A percentile compares a stretch with the other conserved stretches of the same genome.
Evolutionary conservation across 2,329 filamentous ascomycete genomes (phyloP).

Genomic region (Talaromyces atroroseus): DNA sequence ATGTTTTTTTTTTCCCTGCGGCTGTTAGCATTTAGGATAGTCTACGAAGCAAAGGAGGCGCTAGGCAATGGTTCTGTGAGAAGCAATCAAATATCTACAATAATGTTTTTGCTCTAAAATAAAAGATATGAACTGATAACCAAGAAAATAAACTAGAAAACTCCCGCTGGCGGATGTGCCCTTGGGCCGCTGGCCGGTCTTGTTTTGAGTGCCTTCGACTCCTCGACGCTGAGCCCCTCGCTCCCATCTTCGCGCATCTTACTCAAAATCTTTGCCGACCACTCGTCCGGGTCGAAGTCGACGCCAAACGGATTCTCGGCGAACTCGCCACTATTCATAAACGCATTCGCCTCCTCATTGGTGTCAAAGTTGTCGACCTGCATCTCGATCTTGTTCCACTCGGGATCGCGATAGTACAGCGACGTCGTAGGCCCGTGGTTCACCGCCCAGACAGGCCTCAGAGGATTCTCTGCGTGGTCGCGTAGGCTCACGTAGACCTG

Average conservation of each 20-base stretch:
- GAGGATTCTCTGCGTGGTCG: background rate
- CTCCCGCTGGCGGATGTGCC: background rate
- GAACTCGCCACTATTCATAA: conserved; percentile 36
- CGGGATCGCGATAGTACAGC: conserved; percentile 48
- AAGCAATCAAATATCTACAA: no score
- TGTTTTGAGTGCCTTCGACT: conserved; percentile 18
- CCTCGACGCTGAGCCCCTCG: conserved; percentile 16
- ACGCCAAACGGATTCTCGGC: conserved; percentile 40
- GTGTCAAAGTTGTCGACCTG: conserved; percentile 44
- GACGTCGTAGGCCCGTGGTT: conserved; percentile 46
- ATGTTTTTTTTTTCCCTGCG: no score
- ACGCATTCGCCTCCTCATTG: conserved; percentile 33
- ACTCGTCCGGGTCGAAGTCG: conserved; percentile 43
- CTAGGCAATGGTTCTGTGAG: no score
- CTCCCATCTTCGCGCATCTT: conserved; percentile 16
- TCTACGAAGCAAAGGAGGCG: no score
- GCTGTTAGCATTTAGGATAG: no score
- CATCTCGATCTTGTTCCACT: conserved; percentile 45
- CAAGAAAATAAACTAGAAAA: background rate
- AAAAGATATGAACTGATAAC: background rate
- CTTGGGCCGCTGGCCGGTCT: background rate
- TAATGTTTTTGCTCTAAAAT: no score
- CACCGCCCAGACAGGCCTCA: conserved; percentile 37
- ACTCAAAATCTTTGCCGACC: conserved; percentile 14
- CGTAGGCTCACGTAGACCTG: conserved; percentile 1